Conservation (phyloP, 768 basidiomycete genomes). For the Rhizopogon rudus region DNA sequence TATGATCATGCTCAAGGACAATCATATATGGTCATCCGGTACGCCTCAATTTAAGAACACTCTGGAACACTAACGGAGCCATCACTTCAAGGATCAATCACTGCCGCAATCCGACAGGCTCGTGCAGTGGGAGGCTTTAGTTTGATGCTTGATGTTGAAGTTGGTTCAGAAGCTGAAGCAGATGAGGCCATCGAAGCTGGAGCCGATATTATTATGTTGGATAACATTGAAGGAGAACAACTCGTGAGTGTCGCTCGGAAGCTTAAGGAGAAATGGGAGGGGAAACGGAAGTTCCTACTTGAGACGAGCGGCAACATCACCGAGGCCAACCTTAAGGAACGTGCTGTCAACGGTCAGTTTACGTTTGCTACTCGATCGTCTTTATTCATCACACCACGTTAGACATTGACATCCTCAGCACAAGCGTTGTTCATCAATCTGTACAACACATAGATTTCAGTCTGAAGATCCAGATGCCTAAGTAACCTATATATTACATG, state of each 20-base stretch:
- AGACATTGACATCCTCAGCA: slow-evolving; percentile 96
- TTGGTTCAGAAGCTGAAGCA: slow-evolving; percentile 82
- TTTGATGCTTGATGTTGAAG: slow-evolving; percentile 90
- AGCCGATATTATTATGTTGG: slow-evolving; percentile 92
- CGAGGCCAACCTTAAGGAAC: slow-evolving; percentile 73
- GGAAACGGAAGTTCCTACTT: slow-evolving; percentile 78
- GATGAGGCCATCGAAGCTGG: slow-evolving; percentile 97
- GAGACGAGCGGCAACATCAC: slow-evolving; percentile 97
- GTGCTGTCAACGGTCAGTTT: slow-evolving; percentile 77
- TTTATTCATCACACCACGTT: slow-evolving; percentile 1
- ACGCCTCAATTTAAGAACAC: slow-evolving; percentile 11
- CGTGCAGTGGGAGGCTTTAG: slow-evolving; percentile 89
- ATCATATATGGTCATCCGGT: slow-evolving; percentile 98
- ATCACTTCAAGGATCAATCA: slow-evolving; percentile 70
- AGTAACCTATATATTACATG: slow-evolving; percentile 16
- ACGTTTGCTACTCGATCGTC: background rate
- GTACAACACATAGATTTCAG: slow-evolving; percentile 96
- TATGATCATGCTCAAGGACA: slow-evolving; percentile 99
- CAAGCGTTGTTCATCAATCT: slow-evolving; percentile 86
- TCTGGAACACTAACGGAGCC: slow-evolving; percentile 3
- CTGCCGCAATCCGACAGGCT: slow-evolving; percentile 79
- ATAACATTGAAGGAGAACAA: slow-evolving; percentile 82
- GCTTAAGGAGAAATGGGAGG: slow-evolving; percentile 76
- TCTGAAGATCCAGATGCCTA: slow-evolving; percentile 83
- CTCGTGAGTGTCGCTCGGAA: slow-evolving; percentile 62